Evolutionary conservation across 2,329 filamentous ascomycete genomes (phyloP), one percentile per base, ranked within the genome.

Genomic region (Coniella lustricola): DNA sequence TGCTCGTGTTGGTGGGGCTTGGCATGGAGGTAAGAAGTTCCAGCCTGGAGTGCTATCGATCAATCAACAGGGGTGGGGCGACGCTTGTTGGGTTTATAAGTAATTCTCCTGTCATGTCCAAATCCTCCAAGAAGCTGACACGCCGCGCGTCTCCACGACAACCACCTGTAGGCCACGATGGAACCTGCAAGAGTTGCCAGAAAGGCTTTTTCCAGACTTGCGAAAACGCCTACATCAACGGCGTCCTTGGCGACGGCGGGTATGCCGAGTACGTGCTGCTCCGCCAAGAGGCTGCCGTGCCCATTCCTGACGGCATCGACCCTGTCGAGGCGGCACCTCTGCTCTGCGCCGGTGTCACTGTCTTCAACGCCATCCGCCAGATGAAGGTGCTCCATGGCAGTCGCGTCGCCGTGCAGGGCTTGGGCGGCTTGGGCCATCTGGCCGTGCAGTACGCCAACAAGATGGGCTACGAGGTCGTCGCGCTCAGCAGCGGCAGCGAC

Each of bases 381-480:
- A 68, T 76, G 54, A 60, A 68, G 20, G 65, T 81, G 38, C 67
- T 72, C 56, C 71, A 74, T 48, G 77, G 77, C 9, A 69, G 65
- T n/a, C 53, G 74, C 0, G 73, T 81, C 1, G 78, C 76, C 18
- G 60, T 82, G 18, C 81, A 90, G 53, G 87, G 85, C 13, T 71
- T 91, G 3, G 82, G 89, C 44, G 87, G 87, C 2, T 73, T 90
- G 0, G 87, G 87, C 2, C 87, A 91, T 63, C 64, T 91, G 25
- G 87, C 85, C 0, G 81, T 90, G 25, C 85, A 90, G 62, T 90
- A 84, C 61, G 85, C 85, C 4, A 71, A 71, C 43, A 81, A 82
- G 65, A 88, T 90, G 85, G 87, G 87, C 4, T 90, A 84, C 64
- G 75, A 79, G 50, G 79, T 87, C 4, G 79, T 80, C 2, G 87